Evolutionary conservation across 441 rosid species (phyloP).

Genomic region (Lagerstroemia fauriei): DNA sequence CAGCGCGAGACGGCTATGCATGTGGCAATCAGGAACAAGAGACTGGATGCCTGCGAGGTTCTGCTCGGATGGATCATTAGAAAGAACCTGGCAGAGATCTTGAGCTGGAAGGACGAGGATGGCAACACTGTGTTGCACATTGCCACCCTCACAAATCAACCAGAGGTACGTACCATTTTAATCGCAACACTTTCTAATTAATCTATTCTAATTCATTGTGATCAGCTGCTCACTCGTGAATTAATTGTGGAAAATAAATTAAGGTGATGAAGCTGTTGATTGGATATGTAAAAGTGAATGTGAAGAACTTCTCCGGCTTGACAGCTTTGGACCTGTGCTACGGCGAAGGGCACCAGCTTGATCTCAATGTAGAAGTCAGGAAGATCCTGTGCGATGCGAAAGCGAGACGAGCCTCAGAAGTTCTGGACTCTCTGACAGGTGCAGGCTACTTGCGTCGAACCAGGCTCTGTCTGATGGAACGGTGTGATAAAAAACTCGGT

Average conservation of each 20-base stretch:
- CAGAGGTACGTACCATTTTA: constrained; percentile 30
- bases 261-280: background rate
- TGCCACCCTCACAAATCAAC: constrained; percentile 34
- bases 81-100: constrained; percentile 28
- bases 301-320: background rate
- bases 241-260: background rate
- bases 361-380: background rate
- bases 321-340: background rate
- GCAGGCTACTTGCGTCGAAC: background rate
- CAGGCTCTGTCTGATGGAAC: background rate
- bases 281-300: background rate
- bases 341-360: background rate
- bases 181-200: background rate
- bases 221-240: background rate
- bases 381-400: too few relatives aligned
- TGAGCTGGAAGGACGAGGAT: constrained; percentile 46
- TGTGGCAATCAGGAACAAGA: background rate
- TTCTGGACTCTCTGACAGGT: background rate
- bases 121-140: constrained; percentile 48
- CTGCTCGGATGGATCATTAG: constrained; percentile 43
- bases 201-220: background rate
- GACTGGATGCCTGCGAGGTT: constrained; percentile 21
- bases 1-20: constrained; percentile 33
- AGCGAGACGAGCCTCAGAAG: background rate
- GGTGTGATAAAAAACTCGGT: too few relatives aligned